Evolutionary conservation across 1,139 yeast genomes (phyloP).

Genomic region (Candida mesenterica): DNA sequence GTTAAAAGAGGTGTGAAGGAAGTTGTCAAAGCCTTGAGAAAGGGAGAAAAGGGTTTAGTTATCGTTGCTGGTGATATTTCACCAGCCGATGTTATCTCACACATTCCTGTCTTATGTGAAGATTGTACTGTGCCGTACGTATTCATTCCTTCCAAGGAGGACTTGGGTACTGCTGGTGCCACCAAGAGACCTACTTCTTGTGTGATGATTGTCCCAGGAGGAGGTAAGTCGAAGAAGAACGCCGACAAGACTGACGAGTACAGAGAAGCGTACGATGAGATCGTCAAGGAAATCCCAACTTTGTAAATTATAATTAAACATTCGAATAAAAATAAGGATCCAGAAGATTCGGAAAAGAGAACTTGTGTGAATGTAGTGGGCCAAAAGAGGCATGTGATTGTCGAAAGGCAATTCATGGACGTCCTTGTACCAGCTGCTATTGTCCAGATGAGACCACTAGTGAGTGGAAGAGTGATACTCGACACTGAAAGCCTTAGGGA

Average conservation of each 20-base stretch:
- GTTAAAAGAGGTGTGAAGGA: constrained; percentile 99
- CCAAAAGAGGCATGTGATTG: too few species aligned
- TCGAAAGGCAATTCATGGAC: too few species aligned
- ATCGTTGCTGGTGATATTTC: constrained; percentile 97
- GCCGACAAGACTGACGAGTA: constrained; percentile 83
- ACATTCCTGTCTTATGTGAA: constrained; percentile 95
- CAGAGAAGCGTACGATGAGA: constrained; percentile 89
- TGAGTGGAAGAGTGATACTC: too few species aligned
- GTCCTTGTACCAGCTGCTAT: too few species aligned
- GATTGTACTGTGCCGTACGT: constrained; percentile 87
- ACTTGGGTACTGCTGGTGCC: constrained; percentile 97
- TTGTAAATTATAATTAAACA: constrained; percentile 18
- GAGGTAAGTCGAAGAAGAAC: constrained; percentile 80
- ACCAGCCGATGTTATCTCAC: constrained; percentile 96
- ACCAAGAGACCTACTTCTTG: constrained; percentile 99
- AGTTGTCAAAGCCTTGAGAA: constrained; percentile 95
- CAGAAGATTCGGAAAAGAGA: too few species aligned
- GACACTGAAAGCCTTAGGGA: too few species aligned
- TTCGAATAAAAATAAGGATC: background rate
- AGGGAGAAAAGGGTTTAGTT: constrained; percentile 97
- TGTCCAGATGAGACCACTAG: too few species aligned
- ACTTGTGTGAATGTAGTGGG: too few species aligned
- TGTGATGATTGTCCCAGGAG: constrained; percentile 97
- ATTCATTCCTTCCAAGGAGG: constrained; percentile 96
- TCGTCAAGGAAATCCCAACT: constrained; percentile 80